Base-by-base conservation (phyloP, 2,329 filamentous ascomycete species). In the Penicillium sp. region DNA sequence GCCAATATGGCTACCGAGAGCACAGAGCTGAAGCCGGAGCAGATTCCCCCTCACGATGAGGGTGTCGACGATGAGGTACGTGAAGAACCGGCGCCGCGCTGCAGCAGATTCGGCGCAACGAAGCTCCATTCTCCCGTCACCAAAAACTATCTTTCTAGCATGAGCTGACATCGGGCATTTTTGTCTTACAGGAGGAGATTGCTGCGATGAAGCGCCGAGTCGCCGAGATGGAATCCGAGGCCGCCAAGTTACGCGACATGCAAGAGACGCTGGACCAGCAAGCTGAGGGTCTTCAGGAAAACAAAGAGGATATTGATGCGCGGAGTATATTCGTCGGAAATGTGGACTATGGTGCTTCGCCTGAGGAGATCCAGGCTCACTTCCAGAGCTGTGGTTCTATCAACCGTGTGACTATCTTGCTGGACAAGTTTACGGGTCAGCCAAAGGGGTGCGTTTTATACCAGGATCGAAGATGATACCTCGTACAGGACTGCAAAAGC, bases 321-420 rank as follows among this genome's bases (percentile, higher is more conserved):
- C 89, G 95, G 73, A 97, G 93, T 81, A 93, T 99, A 79, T 99
- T 99, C 77, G 95, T 99, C 49, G 95, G 95, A 70, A 99, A 99
- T 72, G 95, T 99, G 68, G 95, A 99, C 80, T 99, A 99, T 79
- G 93, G 92, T 65, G 93, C 94, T 24, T 96, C 93, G 30, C 95
- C 95, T 2, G 95, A 99, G 81, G 95, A 99, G 82, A 95, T 99
- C 62, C 95, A 99, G 83, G 92, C 93, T 62, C 95, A 99, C 76
- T 99, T 99, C 82, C 93, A 97, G 83, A 96, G 89, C 83, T 96
- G 93, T 73, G 95, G 95, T 63, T 92, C 91, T 69, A 99, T 99
- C 84, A 99, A 99, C 80, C 90, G 95, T 64, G 95, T 99, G 62
- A 99, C 95, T 1, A 99, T 99, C 69, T 83, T 99, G 70, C 83